Conservation (phyloP, 805 yeast genomes). For the Schwanniomyces pseudopolymorphus region DNA sequence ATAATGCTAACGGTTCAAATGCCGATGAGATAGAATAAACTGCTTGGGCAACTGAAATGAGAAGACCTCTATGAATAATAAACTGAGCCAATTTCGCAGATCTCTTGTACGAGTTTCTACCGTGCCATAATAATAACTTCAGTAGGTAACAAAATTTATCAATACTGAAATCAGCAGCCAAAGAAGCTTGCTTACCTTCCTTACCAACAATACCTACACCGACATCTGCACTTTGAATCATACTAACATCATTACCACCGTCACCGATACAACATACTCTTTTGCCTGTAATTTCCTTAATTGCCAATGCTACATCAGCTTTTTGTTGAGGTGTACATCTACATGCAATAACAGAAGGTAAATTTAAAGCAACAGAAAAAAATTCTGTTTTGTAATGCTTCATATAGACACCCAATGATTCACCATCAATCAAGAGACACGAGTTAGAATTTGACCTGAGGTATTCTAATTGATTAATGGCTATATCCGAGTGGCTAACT, state of each 20-base stretch:
- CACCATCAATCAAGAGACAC: slow-evolving; percentile 91
- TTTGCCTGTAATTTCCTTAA: slow-evolving; percentile 76
- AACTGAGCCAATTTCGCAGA: slow-evolving; percentile 94
- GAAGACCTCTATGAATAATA: slow-evolving; percentile 92
- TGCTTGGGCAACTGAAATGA: slow-evolving; percentile 93
- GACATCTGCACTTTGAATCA: slow-evolving; percentile 98
- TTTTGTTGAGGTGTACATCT: slow-evolving; percentile 99
- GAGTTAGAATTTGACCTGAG: slow-evolving; percentile 60
- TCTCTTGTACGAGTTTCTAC: slow-evolving; percentile 93
- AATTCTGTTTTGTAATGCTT: slow-evolving; percentile 67
- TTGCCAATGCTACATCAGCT: slow-evolving; percentile 87
- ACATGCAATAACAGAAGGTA: slow-evolving; percentile 97
- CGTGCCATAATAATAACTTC: slow-evolving; percentile 92
- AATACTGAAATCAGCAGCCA: slow-evolving; percentile 95
- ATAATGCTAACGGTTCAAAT: slow-evolving; percentile 91
- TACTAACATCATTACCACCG: slow-evolving; percentile 98
- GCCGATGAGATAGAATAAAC: slow-evolving; percentile 82
- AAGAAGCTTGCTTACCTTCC: slow-evolving; percentile 95
- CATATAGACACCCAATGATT: slow-evolving; percentile 72
- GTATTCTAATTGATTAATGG: slow-evolving; percentile 74
- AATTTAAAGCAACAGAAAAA: slow-evolving; percentile 67
- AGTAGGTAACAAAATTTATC: slow-evolving; percentile 89
- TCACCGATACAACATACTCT: slow-evolving; percentile 98
- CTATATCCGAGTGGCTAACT: slow-evolving; percentile 59
- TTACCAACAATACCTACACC: slow-evolving; percentile 99